Evolutionary conservation across 768 basidiomycete species (phyloP).

Genomic region (Neoboletus brunneissimus): DNA sequence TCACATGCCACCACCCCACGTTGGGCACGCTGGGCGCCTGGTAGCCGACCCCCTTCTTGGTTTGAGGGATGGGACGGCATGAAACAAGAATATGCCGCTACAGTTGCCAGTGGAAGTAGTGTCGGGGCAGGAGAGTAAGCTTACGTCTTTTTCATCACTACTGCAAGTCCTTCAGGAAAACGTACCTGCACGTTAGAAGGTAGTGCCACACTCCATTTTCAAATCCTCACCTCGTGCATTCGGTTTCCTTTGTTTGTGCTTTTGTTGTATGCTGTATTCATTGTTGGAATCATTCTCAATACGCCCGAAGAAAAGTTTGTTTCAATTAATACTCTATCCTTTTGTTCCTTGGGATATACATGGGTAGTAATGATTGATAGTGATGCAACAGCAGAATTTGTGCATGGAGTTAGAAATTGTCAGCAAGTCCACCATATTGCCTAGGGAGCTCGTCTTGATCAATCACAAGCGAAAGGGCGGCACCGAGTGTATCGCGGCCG

Average conservation of each 20-base stretch:
- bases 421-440: conserved; percentile 67
- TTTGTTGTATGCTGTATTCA: background rate
- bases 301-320: background rate
- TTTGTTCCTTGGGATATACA: background rate
- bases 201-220: background rate
- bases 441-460: conserved; percentile 57
- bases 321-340: background rate
- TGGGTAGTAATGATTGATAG: background rate
- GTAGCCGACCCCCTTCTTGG: conserved; percentile 37
- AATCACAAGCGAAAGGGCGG: conserved; percentile 58
- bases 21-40: conserved; percentile 28
- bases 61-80: conserved; percentile 39
- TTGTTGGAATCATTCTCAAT: background rate
- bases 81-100: conserved; percentile 45
- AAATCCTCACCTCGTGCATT: background rate
- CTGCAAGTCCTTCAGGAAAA: background rate
- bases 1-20: conserved; percentile 12
- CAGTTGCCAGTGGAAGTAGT: conserved; percentile 38
- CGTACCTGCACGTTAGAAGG: background rate
- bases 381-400: background rate
- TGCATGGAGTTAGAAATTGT: conserved; percentile 42
- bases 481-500: conserved; percentile 54
- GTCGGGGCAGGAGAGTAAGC: conserved; percentile 24
- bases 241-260: background rate
- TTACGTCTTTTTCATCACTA: background rate